Conservation (phyloP, 2,329 filamentous ascomycete genomes). For the Davidsoniella virescens region DNA sequence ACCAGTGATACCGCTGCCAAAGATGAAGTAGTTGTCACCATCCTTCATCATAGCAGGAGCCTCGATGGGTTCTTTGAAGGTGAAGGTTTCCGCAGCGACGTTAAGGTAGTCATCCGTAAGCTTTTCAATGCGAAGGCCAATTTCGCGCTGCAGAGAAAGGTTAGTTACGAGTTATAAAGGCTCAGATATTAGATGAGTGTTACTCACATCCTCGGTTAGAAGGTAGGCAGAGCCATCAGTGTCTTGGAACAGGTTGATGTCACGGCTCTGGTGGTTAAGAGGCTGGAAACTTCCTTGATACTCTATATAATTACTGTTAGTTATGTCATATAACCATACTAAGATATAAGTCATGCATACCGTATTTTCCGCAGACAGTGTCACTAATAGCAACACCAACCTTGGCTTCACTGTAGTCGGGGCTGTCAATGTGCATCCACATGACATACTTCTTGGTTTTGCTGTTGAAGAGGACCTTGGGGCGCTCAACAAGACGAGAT, state of each 20-base stretch:
- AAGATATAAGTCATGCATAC: background rate
- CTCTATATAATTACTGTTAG: background rate
- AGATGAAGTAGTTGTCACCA: constrained; percentile 46
- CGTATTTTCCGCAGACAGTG: constrained; percentile 44
- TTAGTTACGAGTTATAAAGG: background rate
- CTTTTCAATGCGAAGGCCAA: constrained; percentile 40
- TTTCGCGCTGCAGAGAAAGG: constrained; percentile 26
- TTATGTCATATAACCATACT: background rate
- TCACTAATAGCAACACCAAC: constrained; percentile 46
- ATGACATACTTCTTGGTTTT: constrained; percentile 47
- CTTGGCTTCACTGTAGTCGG: constrained; percentile 44
- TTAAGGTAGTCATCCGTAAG: constrained; percentile 41
- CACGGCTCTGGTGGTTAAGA: constrained; percentile 27
- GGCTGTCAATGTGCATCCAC: constrained; percentile 51
- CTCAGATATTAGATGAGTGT: background rate
- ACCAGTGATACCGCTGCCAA: constrained; percentile 39
- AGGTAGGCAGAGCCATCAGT: constrained; percentile 45
- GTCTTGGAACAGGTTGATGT: constrained; percentile 45
- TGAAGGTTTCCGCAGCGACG: constrained; percentile 31
- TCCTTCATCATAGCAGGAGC: constrained; percentile 47
- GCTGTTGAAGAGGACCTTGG: constrained; percentile 53
- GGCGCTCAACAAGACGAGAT: constrained; percentile 46
- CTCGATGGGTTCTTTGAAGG: constrained; percentile 40
- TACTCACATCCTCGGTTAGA: constrained; percentile 42
- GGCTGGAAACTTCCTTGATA: constrained; percentile 22